These are phyloP conservation scores for Mariannaea sp. DNA, from an alignment of 2,329 filamentous ascomycete species.

Conservation along the genomic window DNA sequence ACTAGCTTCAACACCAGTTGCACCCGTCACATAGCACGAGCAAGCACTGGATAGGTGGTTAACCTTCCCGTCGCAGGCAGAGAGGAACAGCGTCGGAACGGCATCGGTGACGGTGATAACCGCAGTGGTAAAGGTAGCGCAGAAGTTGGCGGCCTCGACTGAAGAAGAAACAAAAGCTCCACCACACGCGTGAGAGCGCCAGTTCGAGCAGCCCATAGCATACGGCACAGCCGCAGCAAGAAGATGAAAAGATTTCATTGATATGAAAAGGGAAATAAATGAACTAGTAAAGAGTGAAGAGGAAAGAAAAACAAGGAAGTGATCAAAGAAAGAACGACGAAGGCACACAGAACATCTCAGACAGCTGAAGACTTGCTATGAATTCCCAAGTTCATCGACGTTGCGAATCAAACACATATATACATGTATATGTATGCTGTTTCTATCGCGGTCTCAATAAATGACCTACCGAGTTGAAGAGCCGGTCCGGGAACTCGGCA, in stretches of 20 bases:
- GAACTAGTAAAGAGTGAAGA: neutral
- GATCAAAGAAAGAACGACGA: too few species aligned
- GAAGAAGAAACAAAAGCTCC: constrained; percentile 1
- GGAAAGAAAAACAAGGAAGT: constrained; percentile 6
- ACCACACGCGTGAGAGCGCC: constrained; percentile 3
- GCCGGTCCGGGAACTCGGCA: constrained; percentile 12
- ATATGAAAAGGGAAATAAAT: neutral
- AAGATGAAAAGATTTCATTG: constrained; percentile 10
- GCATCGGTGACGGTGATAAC: constrained; percentile 4
- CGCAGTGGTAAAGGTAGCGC: constrained; percentile 1
- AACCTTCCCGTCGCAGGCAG: neutral
- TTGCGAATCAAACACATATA: constrained; percentile 2
- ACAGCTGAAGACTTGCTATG: neutral
- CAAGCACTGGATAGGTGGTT: constrained; percentile 5
- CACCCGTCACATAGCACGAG: constrained; percentile 3
- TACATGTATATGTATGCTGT: too few species aligned
- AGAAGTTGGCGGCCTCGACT: constrained; percentile 1
- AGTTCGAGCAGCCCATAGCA: constrained; percentile 7
- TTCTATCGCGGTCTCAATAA: too few species aligned
- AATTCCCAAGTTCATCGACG: too few species aligned
- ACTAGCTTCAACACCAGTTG: neutral
- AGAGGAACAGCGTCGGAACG: neutral
- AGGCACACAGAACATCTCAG: too few species aligned
- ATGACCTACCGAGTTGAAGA: too few species aligned
- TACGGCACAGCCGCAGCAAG: constrained; percentile 17